A percentile compares a stretch with the other conserved stretches of the same genome.
These are phyloP conservation scores for Neotropicomus parvogracilis DNA, from an alignment of 1,284 basidiomycete species.

Conservation along the genomic window DNA sequence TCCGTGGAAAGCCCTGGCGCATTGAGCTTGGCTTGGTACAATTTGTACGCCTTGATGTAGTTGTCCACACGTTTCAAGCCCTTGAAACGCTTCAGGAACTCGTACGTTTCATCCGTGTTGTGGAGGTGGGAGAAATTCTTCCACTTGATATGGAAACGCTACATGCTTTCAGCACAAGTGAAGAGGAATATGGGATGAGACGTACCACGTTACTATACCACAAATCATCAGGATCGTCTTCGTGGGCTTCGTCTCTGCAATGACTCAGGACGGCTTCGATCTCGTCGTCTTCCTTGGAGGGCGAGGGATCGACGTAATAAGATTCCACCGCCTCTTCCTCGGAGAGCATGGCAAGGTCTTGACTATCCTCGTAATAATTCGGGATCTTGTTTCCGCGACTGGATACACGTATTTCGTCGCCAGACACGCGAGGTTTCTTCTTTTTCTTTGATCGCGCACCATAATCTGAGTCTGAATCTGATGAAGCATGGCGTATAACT, in stretches of 20 bases:
- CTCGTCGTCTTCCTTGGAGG: slow-evolving; percentile 76
- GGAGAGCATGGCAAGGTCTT: slow-evolving; percentile 77
- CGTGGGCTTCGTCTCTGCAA: slow-evolving; percentile 74
- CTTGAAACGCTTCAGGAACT: slow-evolving; percentile 90
- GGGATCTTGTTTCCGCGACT: slow-evolving; percentile 78
- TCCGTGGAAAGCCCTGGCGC: slow-evolving; percentile 76
- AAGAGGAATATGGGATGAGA: not conserved
- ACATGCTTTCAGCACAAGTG: slow-evolving; percentile 10
- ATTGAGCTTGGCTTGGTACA: slow-evolving; percentile 69
- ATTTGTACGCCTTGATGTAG: slow-evolving; percentile 88
- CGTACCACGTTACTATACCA: slow-evolving; percentile 82
- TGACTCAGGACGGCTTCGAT: slow-evolving; percentile 86
- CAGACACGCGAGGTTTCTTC: slow-evolving; percentile 59
- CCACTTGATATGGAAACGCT: slow-evolving; percentile 97
- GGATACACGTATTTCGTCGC: slow-evolving; percentile 75
- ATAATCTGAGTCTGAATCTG: slow-evolving; percentile 87
- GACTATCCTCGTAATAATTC: slow-evolving; percentile 82
- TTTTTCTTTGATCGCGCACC: slow-evolving; percentile 83
- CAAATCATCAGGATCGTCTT: slow-evolving; percentile 72
- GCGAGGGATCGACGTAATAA: slow-evolving; percentile 53
- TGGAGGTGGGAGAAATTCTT: slow-evolving; percentile 91
- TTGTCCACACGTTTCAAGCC: slow-evolving; percentile 98
- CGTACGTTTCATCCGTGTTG: slow-evolving; percentile 96
- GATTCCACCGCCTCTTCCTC: slow-evolving; percentile 51
- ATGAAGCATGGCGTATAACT: slow-evolving; percentile 43